These are phyloP conservation scores for Tephrocybe rancida DNA, from an alignment of 768 basidiomycete genomes.

Conservation along the genomic window DNA sequence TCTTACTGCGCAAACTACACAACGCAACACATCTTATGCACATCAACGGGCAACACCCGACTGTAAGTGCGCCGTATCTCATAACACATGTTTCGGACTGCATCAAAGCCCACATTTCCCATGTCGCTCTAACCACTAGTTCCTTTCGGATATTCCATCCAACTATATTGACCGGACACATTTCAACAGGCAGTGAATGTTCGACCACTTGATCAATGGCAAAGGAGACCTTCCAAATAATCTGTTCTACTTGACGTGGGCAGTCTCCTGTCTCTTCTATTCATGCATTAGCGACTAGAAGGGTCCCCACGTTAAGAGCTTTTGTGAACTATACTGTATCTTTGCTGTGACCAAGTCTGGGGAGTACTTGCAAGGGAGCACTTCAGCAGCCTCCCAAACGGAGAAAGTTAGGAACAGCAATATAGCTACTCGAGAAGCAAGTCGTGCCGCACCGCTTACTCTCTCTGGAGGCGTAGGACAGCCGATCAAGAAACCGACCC, in stretches of 20 bases:
- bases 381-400: slow-evolving; percentile 55
- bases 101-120: not conserved
- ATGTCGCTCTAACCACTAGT: slow-evolving; percentile 7
- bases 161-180: slow-evolving; percentile 40
- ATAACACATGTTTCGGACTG: slow-evolving; percentile 18
- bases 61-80: slow-evolving; percentile 54
- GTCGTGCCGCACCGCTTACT: slow-evolving; percentile 44
- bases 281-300: slow-evolving; percentile 98
- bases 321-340: slow-evolving; percentile 92
- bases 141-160: slow-evolving; percentile 25
- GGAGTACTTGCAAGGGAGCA: slow-evolving; percentile 97
- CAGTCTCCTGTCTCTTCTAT: slow-evolving; percentile 39
- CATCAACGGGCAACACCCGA: slow-evolving; percentile 82
- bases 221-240: slow-evolving; percentile 97
- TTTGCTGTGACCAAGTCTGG: slow-evolving; percentile 97
- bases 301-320: slow-evolving; percentile 92
- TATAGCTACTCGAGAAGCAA: slow-evolving; percentile 88
- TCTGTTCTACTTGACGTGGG: slow-evolving; percentile 87
- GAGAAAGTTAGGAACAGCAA: slow-evolving; percentile 83
- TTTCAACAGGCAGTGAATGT: slow-evolving; percentile 68
- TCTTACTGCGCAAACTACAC: slow-evolving; percentile 95
- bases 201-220: slow-evolving; percentile 85
- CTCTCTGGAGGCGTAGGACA: slow-evolving; percentile 55
- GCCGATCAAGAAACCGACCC: slow-evolving; percentile 74
- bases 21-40: slow-evolving; percentile 85